These are phyloP conservation scores for Pedinophyceae sp. DNA, from an alignment of 139 green algal species.

Conservation along the genomic window DNA sequence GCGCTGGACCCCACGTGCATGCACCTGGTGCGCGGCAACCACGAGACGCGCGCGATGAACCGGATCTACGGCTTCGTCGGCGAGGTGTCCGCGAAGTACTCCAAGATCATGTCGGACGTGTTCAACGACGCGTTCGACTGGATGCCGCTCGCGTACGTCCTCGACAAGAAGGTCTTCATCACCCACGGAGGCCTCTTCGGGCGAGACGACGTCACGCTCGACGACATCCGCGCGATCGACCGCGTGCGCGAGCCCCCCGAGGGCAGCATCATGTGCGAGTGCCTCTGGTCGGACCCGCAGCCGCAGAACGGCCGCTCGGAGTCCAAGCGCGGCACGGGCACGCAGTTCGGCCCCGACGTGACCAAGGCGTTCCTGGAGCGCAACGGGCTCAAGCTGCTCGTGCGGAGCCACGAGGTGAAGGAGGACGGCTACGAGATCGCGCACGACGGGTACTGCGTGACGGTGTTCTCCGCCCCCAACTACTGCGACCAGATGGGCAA, in stretches of 20 bases:
- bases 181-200: slow-evolving; percentile 78
- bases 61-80: slow-evolving; percentile 93
- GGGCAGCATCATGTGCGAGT: slow-evolving; percentile 89
- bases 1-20: slow-evolving; percentile 53
- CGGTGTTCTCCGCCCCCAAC: slow-evolving; percentile 93
- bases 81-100: slow-evolving; percentile 83
- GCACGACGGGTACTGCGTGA: slow-evolving; percentile 75
- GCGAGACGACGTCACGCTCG: slow-evolving; percentile 66
- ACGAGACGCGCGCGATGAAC: slow-evolving; percentile 91
- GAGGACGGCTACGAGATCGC: slow-evolving; percentile 87
- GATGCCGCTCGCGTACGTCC: slow-evolving; percentile 71
- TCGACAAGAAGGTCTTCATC: slow-evolving; percentile 32
- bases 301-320: slow-evolving; percentile 41
- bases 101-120: slow-evolving; percentile 56
- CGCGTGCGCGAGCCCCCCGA: slow-evolving; percentile 82
- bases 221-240: slow-evolving; percentile 72
- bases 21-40: slow-evolving; percentile 84
- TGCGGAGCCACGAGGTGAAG: slow-evolving; percentile 84
- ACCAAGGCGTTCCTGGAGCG: slow-evolving; percentile 65
- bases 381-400: slow-evolving; percentile 74
- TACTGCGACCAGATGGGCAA: slow-evolving; percentile 80
- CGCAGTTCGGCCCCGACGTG: slow-evolving; percentile 45
- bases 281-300: slow-evolving; percentile 86
- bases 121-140: slow-evolving; percentile 82
- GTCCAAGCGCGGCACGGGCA: slow-evolving; percentile 60